Conservation (phyloP, 371 early-diverging fungal genomes). For the Quaeritorhiza haematococci region DNA sequence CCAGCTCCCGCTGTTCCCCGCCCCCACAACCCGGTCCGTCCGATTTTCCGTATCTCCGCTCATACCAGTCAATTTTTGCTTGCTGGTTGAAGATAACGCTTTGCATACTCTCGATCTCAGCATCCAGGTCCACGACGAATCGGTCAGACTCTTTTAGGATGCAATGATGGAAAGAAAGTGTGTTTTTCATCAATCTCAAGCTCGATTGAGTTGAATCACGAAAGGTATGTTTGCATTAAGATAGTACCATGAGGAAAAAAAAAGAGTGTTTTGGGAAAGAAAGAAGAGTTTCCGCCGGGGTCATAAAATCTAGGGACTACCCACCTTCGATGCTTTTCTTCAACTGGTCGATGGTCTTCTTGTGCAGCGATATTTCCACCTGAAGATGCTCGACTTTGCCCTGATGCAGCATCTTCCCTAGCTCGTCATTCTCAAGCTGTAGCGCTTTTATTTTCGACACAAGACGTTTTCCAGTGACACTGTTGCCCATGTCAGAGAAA, state of each 20-base stretch:
- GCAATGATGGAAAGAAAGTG: neutral
- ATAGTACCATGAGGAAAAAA: too few species aligned
- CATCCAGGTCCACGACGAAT: constrained; percentile 11
- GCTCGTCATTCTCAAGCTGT: constrained; percentile 36
- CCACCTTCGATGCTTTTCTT: constrained; percentile 10
- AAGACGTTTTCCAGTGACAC: constrained; percentile 32
- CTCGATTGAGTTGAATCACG: too few species aligned
- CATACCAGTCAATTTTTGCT: neutral
- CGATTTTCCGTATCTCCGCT: too few species aligned
- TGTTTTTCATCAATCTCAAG: neutral
- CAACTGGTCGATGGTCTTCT: constrained; percentile 20
- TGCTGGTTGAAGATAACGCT: constrained; percentile 3
- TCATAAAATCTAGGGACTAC: too few species aligned
- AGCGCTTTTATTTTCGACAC: constrained; percentile 26
- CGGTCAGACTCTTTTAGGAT: constrained; percentile 19
- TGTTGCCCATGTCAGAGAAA: constrained; percentile 1
- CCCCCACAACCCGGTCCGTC: too few species aligned
- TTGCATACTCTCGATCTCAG: constrained; percentile 24
- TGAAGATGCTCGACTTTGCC: constrained; percentile 35
- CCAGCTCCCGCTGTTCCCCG: too few species aligned
- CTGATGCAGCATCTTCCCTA: constrained; percentile 30
- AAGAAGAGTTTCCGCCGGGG: neutral
- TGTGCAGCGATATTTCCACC: constrained; percentile 27
- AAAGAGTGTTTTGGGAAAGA: constrained; percentile 1
- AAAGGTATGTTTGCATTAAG: too few species aligned